These are phyloP conservation scores for Agaricales sp. DNA, from an alignment of 1,284 basidiomycete genomes.

Conservation along the genomic window DNA sequence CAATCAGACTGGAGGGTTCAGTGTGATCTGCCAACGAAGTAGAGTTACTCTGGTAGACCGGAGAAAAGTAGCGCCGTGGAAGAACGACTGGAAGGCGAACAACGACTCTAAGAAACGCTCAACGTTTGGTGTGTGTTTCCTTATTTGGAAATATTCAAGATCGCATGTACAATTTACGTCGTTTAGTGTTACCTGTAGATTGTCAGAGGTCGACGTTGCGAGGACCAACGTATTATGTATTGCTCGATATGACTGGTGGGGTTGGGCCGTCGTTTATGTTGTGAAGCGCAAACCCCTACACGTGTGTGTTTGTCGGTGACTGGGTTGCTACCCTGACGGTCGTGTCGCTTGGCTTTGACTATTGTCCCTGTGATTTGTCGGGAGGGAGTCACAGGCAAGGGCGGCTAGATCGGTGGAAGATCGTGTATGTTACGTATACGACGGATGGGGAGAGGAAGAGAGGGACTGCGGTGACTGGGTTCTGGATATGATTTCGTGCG, in stretches of 20 bases:
- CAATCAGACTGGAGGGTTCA: too few relatives aligned
- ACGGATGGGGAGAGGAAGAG: neutral
- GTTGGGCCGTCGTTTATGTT: neutral
- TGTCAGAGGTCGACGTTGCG: neutral
- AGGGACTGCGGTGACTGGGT: too few relatives aligned
- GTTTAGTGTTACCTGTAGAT: neutral
- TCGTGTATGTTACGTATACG: neutral
- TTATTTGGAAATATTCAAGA: too few relatives aligned
- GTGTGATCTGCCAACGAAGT: too few relatives aligned
- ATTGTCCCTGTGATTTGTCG: neutral
- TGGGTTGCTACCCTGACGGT: neutral
- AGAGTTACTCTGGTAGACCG: too few relatives aligned
- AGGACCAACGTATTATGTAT: neutral
- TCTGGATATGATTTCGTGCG: neutral
- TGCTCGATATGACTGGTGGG: neutral
- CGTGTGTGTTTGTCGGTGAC: too few relatives aligned
- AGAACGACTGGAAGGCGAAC: too few relatives aligned
- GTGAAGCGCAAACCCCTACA: too few relatives aligned
- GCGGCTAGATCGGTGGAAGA: neutral
- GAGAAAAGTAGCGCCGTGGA: too few relatives aligned
- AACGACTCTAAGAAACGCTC: too few relatives aligned
- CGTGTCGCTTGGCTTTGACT: neutral
- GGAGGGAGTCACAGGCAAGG: neutral
- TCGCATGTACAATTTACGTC: neutral
- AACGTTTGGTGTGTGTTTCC: too few relatives aligned